Evolutionary conservation across 305 asterid species (phyloP).

Genomic region (Fraxinus nigra): DNA sequence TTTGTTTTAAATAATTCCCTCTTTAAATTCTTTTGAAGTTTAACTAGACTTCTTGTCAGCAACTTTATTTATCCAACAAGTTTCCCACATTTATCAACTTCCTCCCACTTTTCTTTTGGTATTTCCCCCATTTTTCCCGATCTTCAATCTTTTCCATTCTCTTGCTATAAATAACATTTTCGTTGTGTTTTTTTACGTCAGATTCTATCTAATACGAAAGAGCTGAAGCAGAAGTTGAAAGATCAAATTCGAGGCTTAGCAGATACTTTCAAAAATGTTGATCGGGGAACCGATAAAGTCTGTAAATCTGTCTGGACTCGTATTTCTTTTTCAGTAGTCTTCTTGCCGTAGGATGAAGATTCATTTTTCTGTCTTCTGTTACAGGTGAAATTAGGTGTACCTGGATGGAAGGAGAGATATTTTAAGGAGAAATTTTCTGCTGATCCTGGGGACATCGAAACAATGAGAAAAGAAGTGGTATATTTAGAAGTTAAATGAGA

Average conservation of each 20-base stretch:
- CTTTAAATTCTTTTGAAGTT: background rate
- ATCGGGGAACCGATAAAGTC: conserved; percentile 38
- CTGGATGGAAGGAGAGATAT: conserved; percentile 50
- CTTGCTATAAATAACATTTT: background rate
- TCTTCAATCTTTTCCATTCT: background rate
- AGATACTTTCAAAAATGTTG: conserved; percentile 42
- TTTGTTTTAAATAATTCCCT: background rate
- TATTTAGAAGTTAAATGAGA: background rate
- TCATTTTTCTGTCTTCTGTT: background rate
- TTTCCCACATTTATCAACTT: background rate
- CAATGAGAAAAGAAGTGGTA: conserved; percentile 40
- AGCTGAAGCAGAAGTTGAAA: conserved; percentile 39
- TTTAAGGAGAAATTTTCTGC: conserved; percentile 42
- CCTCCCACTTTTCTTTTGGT: background rate
- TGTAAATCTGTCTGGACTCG: background rate
- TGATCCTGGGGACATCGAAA: conserved; percentile 36
- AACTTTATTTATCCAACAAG: background rate
- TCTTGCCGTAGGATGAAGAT: background rate
- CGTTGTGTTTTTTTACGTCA: conserved; percentile 6
- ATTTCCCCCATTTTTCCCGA: background rate
- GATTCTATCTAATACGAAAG: conserved; percentile 35
- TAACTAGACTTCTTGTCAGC: background rate
- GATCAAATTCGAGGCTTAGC: conserved; percentile 20
- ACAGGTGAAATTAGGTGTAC: conserved; percentile 47
- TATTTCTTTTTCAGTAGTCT: background rate